Conservation (phyloP, 805 yeast species). For the Kodamaea hsintzibuensis region DNA sequence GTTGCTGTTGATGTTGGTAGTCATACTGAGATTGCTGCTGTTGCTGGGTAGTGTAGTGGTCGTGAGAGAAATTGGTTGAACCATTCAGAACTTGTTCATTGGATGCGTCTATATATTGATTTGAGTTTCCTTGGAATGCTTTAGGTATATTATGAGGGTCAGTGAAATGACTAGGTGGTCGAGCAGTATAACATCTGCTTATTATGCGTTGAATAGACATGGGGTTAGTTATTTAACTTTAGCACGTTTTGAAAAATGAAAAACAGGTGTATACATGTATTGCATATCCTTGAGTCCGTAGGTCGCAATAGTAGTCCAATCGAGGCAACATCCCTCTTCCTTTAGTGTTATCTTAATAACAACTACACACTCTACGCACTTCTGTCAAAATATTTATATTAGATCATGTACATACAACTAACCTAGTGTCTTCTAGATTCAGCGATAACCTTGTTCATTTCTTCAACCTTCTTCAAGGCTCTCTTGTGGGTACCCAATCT, state of each 20-base stretch:
- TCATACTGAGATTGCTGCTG: background rate
- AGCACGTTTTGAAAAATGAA: background rate
- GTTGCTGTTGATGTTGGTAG: background rate
- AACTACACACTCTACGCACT: background rate
- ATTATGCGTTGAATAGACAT: background rate
- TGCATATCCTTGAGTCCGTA: no score
- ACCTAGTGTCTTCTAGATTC: conserved; percentile 91
- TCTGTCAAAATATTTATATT: conserved; percentile 7
- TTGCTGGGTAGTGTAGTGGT: background rate
- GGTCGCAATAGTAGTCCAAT: no score
- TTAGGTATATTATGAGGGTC: conserved; percentile 4
- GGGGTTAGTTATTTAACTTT: background rate
- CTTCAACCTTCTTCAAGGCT: conserved; percentile 99
- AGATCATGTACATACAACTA: conserved; percentile 18
- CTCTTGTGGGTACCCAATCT: conserved; percentile 99
- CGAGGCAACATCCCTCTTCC: no score
- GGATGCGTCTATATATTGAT: background rate
- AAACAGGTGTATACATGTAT: background rate
- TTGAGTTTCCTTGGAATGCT: background rate
- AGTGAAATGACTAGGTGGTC: conserved; percentile 6
- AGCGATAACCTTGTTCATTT: conserved; percentile 93
- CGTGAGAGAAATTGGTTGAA: background rate
- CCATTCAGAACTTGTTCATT: background rate
- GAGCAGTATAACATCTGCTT: background rate
- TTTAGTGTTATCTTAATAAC: background rate